phyloP scores from a whole-genome alignment of 2,329 filamentous ascomycete genomes.

The Arthroderma sp. region DNA sequence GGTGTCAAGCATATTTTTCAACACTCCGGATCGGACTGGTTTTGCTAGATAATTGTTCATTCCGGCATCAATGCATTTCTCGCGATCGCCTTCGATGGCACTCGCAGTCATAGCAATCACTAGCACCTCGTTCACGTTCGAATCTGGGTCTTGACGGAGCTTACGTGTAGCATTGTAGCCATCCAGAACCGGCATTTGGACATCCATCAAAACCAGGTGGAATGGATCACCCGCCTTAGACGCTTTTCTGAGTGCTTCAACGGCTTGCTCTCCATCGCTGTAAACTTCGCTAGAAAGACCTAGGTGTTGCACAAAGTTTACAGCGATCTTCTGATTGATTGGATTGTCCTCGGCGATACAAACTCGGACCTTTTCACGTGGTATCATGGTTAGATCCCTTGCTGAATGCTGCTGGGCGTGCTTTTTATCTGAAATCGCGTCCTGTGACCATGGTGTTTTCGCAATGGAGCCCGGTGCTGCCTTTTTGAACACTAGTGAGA shows the following conservation, averaged over 20 bases:
- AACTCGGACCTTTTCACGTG: conserved; percentile 66
- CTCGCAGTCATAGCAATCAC: conserved; percentile 96
- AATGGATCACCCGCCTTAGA: conserved; percentile 63
- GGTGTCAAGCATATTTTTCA: conserved; percentile 68
- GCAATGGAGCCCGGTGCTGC: conserved; percentile 47
- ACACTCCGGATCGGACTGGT: conserved; percentile 74
- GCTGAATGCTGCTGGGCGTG: conserved; percentile 33
- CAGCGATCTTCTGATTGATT: conserved; percentile 88
- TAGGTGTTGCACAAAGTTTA: conserved; percentile 75
- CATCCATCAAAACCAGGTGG: conserved; percentile 88
- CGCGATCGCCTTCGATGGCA: conserved; percentile 84
- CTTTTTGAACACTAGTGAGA: conserved; percentile 77
- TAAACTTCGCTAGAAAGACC: conserved; percentile 82
- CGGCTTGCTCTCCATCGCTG: conserved; percentile 76
- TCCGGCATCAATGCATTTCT: conserved; percentile 87
- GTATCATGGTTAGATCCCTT: conserved; percentile 57
- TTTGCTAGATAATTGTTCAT: conserved; percentile 98
- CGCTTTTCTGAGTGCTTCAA: conserved; percentile 67
- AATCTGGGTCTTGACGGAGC: conserved; percentile 62
- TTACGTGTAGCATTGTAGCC: conserved; percentile 83
- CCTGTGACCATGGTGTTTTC: conserved; percentile 44
- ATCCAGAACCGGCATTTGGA: conserved; percentile 88
- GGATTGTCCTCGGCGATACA: conserved; percentile 93
- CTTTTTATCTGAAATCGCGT: conserved; percentile 26
- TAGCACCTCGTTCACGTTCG: conserved; percentile 66